phyloP scores from a whole-genome alignment of 1,139 yeast species.

The Nakaseomyces delphensis region DNA sequence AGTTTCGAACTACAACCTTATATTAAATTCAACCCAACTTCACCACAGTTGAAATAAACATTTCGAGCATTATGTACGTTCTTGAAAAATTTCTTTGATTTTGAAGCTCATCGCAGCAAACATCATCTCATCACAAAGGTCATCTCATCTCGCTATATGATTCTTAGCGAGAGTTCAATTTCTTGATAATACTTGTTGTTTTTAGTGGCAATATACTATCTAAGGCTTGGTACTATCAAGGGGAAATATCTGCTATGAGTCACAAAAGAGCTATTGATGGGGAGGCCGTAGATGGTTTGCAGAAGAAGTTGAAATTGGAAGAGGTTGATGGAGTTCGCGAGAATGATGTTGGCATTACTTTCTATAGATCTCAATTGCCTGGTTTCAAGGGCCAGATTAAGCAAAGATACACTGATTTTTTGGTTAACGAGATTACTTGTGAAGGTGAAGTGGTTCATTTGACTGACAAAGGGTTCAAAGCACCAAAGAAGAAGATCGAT shows the following conservation, averaged over 20 bases:
- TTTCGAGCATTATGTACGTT: no score
- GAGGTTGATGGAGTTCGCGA: slow-evolving; percentile 36
- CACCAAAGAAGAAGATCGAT: slow-evolving; percentile 43
- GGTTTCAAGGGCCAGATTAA: slow-evolving; percentile 78
- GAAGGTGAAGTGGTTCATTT: slow-evolving; percentile 68
- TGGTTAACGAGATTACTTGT: slow-evolving; percentile 75
- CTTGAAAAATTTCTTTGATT: no score
- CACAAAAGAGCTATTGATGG: slow-evolving; percentile 3
- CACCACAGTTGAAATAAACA: no score
- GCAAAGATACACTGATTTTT: slow-evolving; percentile 87
- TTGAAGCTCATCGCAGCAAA: no score
- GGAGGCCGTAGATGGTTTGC: not conserved
- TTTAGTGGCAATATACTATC: no score
- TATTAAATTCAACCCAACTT: no score
- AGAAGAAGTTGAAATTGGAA: slow-evolving; percentile 4
- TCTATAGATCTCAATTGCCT: slow-evolving; percentile 46
- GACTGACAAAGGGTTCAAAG: slow-evolving; percentile 56
- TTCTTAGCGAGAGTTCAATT: no score
- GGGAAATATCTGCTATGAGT: not conserved
- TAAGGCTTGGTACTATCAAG: no score
- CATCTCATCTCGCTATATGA: no score
- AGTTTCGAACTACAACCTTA: no score
- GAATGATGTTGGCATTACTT: slow-evolving; percentile 76
- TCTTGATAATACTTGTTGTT: no score
- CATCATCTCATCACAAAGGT: no score